Conservation (phyloP, 2,329 filamentous ascomycete genomes). For the Diaporthe ampelina region DNA sequence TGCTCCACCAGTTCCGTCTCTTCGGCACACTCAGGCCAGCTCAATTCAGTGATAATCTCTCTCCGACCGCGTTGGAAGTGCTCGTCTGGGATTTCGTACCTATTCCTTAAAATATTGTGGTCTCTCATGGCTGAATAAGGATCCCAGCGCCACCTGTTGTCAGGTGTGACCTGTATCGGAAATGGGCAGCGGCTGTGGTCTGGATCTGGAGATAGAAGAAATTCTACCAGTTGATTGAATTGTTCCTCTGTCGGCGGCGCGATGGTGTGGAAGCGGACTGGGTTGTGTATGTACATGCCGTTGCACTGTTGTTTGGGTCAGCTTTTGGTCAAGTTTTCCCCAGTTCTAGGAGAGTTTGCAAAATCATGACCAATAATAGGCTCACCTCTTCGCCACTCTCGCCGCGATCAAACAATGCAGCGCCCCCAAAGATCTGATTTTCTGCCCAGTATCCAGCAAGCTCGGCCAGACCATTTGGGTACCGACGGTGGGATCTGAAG, state of each 20-base stretch:
- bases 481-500: neutral
- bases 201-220: neutral
- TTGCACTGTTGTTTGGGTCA: neutral
- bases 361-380: too few relatives aligned
- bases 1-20: neutral
- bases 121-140: neutral
- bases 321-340: too few relatives aligned
- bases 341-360: too few relatives aligned
- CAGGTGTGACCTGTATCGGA: neutral
- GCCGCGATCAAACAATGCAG: neutral
- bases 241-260: neutral
- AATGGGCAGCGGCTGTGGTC: neutral
- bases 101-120: neutral
- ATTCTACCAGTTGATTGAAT: neutral
- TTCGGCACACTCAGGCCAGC: neutral
- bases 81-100: neutral
- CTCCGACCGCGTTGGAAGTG: neutral
- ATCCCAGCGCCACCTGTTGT: neutral
- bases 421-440: neutral
- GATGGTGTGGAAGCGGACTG: neutral
- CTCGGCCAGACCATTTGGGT: neutral
- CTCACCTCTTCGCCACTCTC: neutral
- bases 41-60: neutral
- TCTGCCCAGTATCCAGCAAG: neutral
- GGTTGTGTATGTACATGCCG: neutral